These are phyloP conservation scores for Balakata baccata DNA, from an alignment of 345 rosid species.

Conservation along the genomic window DNA sequence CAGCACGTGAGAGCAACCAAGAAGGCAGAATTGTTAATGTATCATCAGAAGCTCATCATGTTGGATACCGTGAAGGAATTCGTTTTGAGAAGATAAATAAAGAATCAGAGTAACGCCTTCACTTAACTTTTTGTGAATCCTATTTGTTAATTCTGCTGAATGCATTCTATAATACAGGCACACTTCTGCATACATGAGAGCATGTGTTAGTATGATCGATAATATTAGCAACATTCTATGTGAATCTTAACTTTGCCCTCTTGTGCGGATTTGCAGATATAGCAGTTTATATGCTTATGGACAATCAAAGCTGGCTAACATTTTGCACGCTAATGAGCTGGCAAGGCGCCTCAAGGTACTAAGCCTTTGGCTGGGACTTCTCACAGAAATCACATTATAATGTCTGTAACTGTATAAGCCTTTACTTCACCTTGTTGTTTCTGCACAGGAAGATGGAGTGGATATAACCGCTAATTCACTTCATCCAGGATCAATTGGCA, in stretches of 20 bases:
- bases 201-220: background rate
- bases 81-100: slow-evolving; percentile 42
- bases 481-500: slow-evolving; percentile 65
- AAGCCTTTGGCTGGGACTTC: background rate
- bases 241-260: background rate
- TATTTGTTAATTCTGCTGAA: background rate
- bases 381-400: background rate
- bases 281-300: slow-evolving; percentile 41
- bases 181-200: background rate
- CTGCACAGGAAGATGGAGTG: slow-evolving; percentile 51
- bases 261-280: slow-evolving; percentile 37
- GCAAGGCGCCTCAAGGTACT: slow-evolving; percentile 63
- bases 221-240: background rate
- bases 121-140: background rate
- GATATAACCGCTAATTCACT: slow-evolving; percentile 59
- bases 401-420: background rate
- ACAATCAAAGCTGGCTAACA: slow-evolving; percentile 67
- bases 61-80: slow-evolving; percentile 41
- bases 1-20: slow-evolving; percentile 31
- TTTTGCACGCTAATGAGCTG: slow-evolving; percentile 85
- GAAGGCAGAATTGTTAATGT: slow-evolving; percentile 51
- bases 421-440: background rate
- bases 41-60: slow-evolving; percentile 39
- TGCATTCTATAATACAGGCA: background rate
- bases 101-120: slow-evolving; percentile 34